phyloP scores from a whole-genome alignment of 345 rosid species.

The Euphorbia peplus region DNA sequence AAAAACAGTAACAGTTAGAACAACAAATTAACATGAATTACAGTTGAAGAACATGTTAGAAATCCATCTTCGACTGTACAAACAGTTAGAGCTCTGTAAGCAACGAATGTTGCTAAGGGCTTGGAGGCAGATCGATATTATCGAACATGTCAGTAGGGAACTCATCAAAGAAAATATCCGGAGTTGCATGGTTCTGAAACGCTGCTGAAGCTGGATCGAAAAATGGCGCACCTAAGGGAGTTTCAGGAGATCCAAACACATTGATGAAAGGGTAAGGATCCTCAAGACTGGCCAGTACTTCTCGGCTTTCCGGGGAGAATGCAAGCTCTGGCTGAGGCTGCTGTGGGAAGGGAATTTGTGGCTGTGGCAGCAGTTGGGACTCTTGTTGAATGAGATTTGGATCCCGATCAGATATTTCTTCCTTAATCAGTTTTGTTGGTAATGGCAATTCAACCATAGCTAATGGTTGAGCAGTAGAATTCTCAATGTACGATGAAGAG shows the following conservation, averaged over 20 bases:
- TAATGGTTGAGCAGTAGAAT: constrained; percentile 21
- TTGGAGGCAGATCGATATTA: constrained; percentile 48
- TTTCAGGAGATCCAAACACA: constrained; percentile 46
- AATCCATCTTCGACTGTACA: not conserved
- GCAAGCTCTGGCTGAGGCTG: constrained; percentile 36
- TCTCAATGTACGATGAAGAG: too few relatives aligned
- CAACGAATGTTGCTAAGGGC: constrained; percentile 45
- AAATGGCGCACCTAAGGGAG: constrained; percentile 41
- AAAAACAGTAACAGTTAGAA: constrained; percentile 1
- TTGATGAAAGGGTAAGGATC: constrained; percentile 52
- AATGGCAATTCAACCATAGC: constrained; percentile 23
- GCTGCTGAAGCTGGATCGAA: constrained; percentile 34
- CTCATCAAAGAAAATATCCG: constrained; percentile 64
- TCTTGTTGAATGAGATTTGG: constrained; percentile 22
- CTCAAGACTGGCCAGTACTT: constrained; percentile 50
- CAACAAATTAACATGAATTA: not conserved
- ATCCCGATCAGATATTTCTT: constrained; percentile 31
- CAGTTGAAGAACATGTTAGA: not conserved
- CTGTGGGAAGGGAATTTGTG: constrained; percentile 25
- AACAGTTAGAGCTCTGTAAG: not conserved
- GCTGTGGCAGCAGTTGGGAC: too few relatives aligned
- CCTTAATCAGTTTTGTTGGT: constrained; percentile 37
- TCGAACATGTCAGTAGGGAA: constrained; percentile 73
- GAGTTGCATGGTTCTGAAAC: constrained; percentile 19
- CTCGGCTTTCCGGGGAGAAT: constrained; percentile 51